Evolutionary conservation across 495 filamentous ascomycete species (phyloP).

Genomic region (Talaromyces trachyspermus): DNA sequence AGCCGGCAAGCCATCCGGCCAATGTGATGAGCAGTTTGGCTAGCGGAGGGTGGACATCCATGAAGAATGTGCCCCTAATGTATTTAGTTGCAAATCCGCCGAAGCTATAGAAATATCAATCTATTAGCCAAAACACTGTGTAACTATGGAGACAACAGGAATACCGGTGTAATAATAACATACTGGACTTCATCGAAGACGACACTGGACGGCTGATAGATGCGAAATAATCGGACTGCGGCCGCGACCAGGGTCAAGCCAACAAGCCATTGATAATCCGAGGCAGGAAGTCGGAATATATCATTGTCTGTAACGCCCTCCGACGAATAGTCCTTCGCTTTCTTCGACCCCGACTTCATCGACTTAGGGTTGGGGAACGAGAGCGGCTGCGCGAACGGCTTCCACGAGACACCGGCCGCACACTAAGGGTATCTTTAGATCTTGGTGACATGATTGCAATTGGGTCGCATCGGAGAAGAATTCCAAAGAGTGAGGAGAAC

Average conservation of each 20-base stretch:
- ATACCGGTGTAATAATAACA: conserved; percentile 26
- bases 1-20: conserved; percentile 91
- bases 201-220: conserved; percentile 92
- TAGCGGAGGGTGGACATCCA: conserved; percentile 98
- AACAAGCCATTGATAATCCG: conserved; percentile 72
- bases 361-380: conserved; percentile 29
- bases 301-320: conserved; percentile 46
- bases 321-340: conserved; percentile 37
- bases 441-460: conserved; percentile 22
- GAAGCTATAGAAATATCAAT: conserved; percentile 51
- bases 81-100: conserved; percentile 97
- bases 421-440: conserved; percentile 32
- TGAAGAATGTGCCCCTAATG: conserved; percentile 97
- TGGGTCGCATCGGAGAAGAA: background rate
- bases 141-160: no score
- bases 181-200: conserved; percentile 99
- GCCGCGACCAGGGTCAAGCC: conserved; percentile 68
- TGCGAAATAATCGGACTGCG: conserved; percentile 82
- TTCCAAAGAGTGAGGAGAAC: background rate
- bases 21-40: conserved; percentile 94
- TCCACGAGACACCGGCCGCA: conserved; percentile 28
- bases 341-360: conserved; percentile 23
- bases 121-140: conserved; percentile 12
- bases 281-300: conserved; percentile 55
- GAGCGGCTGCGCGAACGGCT: conserved; percentile 36